Evolutionary conservation across 78 protist species (phyloP).

Genomic region (Isochrysis galbana): DNA sequence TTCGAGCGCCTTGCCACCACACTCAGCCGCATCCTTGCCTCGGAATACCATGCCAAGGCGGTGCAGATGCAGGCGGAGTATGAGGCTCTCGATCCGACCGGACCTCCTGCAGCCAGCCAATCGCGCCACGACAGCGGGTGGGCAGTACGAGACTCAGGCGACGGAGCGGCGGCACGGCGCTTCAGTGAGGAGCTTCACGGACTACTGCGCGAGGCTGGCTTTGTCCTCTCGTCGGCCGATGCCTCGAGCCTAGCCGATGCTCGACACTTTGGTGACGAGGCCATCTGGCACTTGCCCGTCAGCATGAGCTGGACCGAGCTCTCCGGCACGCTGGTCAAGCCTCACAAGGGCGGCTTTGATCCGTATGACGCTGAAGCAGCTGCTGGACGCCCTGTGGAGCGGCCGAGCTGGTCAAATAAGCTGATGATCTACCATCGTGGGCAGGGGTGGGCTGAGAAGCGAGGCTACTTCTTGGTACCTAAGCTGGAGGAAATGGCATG

Average conservation of each 20-base stretch:
- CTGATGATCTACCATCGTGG: neutral
- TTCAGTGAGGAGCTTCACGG: neutral
- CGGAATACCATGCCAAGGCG: neutral
- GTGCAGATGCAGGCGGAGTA: neutral
- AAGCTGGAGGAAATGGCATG: neutral
- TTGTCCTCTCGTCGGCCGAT: neutral
- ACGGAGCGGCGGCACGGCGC: neutral
- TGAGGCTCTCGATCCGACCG: neutral
- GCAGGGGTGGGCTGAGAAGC: neutral
- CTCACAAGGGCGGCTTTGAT: neutral
- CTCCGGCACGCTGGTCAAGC: neutral
- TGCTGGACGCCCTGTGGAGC: neutral
- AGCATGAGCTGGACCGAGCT: neutral
- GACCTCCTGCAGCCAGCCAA: neutral
- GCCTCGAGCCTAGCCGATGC: neutral
- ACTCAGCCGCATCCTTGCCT: neutral
- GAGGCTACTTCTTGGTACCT: neutral
- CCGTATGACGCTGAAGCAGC: conserved; percentile 18
- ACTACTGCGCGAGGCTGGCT: neutral
- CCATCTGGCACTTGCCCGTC: neutral
- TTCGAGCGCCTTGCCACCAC: conserved; percentile 23
- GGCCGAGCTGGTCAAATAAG: neutral
- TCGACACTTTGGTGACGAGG: neutral
- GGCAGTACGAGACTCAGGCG: too few species aligned
- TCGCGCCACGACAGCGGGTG: neutral